Evolutionary conservation across 345 rosid species (phyloP).

Genomic region (Sisymbrium irio): DNA sequence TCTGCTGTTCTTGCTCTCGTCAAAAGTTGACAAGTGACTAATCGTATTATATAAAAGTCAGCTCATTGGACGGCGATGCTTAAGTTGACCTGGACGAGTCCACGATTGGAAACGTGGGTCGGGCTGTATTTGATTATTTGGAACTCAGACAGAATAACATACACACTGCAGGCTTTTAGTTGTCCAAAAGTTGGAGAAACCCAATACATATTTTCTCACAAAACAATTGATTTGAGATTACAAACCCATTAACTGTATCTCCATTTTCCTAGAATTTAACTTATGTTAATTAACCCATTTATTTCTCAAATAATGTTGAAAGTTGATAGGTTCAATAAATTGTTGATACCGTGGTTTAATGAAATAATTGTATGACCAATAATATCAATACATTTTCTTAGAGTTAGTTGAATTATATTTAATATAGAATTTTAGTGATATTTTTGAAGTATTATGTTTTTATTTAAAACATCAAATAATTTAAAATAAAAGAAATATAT

Average conservation of each 20-base stretch:
- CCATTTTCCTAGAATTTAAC: constrained; percentile 32
- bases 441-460: no score
- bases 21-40: background rate
- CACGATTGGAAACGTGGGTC: background rate
- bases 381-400: no score
- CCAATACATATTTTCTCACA: constrained; percentile 27
- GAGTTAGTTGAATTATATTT: no score
- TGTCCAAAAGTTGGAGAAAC: constrained; percentile 29
- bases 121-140: constrained; percentile 8
- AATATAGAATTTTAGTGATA: no score
- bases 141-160: constrained; percentile 27
- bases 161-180: constrained; percentile 35
- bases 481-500: no score
- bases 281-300: background rate
- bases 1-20: background rate
- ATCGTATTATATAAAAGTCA: background rate
- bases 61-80: background rate
- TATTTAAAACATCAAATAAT: no score
- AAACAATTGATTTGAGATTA: background rate
- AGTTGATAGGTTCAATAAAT: background rate
- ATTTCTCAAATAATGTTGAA: background rate
- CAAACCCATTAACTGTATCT: constrained; percentile 23
- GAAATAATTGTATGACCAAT: no score
- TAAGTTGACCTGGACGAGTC: background rate
- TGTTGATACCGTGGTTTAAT: background rate